These are phyloP conservation scores for Globisporangium ultimum DNA, from an alignment of 352 stramenopile genomes.

Conservation along the genomic window DNA sequence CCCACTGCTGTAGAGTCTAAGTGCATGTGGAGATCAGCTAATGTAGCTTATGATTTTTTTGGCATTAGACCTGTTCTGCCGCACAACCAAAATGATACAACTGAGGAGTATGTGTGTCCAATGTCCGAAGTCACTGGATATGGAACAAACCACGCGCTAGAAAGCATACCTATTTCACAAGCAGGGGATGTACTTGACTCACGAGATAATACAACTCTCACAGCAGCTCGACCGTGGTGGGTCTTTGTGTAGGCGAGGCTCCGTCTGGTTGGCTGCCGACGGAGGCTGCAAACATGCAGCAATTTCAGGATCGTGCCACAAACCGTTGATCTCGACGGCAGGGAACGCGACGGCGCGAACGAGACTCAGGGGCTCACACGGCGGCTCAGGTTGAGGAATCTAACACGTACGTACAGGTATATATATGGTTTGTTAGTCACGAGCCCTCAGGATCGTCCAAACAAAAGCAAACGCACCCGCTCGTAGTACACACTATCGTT, in stretches of 20 bases:
- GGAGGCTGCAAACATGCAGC: slow-evolving; percentile 30
- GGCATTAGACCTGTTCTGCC: too few relatives aligned
- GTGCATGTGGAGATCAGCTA: too few relatives aligned
- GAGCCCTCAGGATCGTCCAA: not conserved
- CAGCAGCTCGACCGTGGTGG: slow-evolving; percentile 30
- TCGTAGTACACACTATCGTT: slow-evolving; percentile 76
- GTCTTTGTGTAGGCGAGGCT: too few relatives aligned
- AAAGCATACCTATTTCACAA: too few relatives aligned
- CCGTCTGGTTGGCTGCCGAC: slow-evolving; percentile 13
- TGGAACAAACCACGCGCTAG: too few relatives aligned
- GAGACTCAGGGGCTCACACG: slow-evolving; percentile 43
- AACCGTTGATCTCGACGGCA: slow-evolving; percentile 21
- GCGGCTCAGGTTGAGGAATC: slow-evolving; percentile 44
- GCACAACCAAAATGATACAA: too few relatives aligned
- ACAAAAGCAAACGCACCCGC: slow-evolving; percentile 25
- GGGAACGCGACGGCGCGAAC: slow-evolving; percentile 43
- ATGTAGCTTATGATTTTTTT: too few relatives aligned
- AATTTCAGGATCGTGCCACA: slow-evolving; percentile 52
- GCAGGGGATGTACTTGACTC: not conserved
- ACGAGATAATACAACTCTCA: slow-evolving; percentile 39
- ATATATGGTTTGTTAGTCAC: too few relatives aligned
- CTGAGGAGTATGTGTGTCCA: too few relatives aligned
- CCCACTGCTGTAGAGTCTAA: too few relatives aligned
- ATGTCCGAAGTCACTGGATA: too few relatives aligned
- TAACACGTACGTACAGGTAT: slow-evolving; percentile 2